phyloP scores from a whole-genome alignment of 2,329 filamentous ascomycete species.

The Fusarium nelsonii region DNA sequence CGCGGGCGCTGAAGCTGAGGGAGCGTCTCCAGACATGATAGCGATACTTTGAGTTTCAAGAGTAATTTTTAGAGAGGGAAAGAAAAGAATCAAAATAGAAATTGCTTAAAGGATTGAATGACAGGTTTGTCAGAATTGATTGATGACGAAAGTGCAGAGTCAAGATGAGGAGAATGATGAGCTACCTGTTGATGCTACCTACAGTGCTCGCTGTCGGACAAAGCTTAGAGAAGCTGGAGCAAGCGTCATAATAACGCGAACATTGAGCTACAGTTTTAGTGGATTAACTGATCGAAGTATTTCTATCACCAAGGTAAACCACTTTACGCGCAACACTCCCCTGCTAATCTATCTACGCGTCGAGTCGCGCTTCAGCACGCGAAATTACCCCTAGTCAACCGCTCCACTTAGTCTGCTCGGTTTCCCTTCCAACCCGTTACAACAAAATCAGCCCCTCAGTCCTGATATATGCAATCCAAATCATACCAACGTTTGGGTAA shows the following conservation, averaged over 20 bases:
- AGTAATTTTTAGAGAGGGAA: not conserved
- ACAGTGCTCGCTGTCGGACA: not conserved
- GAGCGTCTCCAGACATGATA: slow-evolving; percentile 57
- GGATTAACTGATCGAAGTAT: not conserved
- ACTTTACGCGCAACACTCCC: slow-evolving; percentile 57
- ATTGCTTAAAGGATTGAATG: slow-evolving; percentile 7
- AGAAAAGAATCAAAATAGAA: not conserved
- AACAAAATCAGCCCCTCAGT: slow-evolving; percentile 43
- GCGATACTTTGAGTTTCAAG: not conserved
- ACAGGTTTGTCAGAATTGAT: slow-evolving; percentile 8
- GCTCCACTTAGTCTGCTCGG: slow-evolving; percentile 38
- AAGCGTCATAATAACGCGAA: slow-evolving; percentile 37
- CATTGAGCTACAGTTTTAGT: not conserved
- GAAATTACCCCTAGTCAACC: slow-evolving; percentile 43
- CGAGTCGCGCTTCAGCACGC: slow-evolving; percentile 45
- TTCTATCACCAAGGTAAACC: slow-evolving; percentile 28
- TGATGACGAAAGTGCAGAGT: slow-evolving; percentile 21
- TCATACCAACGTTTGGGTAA: slow-evolving; percentile 6
- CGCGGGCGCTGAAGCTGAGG: slow-evolving; percentile 44
- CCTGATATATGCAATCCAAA: slow-evolving; percentile 27
- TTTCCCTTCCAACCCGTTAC: slow-evolving; percentile 38
- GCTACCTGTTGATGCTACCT: not conserved
- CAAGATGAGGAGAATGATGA: slow-evolving; percentile 25
- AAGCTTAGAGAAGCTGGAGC: slow-evolving; percentile 1
- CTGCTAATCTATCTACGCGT: slow-evolving; percentile 60